Conservation (phyloP, 2,329 filamentous ascomycete genomes). For the Volutella citrinella region DNA sequence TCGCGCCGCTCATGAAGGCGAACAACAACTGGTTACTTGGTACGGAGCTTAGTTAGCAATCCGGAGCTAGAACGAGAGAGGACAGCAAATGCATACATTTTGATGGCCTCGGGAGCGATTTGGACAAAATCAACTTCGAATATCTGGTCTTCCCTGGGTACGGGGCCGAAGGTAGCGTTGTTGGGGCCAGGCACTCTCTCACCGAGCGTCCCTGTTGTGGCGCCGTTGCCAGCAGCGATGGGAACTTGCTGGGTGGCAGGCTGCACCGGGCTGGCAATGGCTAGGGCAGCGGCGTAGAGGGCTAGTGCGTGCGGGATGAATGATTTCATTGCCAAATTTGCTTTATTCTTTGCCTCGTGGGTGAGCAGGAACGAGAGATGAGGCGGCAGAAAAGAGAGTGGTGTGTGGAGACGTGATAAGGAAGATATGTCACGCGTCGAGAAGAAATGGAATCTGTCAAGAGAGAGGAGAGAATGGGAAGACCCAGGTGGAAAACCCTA, state of each 20-base stretch:
- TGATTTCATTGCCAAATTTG: too few relatives aligned
- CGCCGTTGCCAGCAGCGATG: background rate
- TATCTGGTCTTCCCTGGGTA: conserved; percentile 3
- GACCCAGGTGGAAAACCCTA: too few relatives aligned
- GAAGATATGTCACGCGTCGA: too few relatives aligned
- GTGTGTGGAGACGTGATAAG: too few relatives aligned
- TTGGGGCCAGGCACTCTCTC: background rate
- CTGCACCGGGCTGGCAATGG: conserved; percentile 2
- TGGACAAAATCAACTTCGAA: conserved; percentile 1
- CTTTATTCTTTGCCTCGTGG: too few relatives aligned
- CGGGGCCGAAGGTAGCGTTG: conserved; percentile 2
- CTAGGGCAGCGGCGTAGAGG: conserved; percentile 3
- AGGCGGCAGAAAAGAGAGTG: too few relatives aligned
- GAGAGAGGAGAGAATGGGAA: too few relatives aligned
- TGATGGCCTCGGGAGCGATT: conserved; percentile 1
- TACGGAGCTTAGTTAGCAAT: too few relatives aligned
- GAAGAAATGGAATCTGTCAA: too few relatives aligned
- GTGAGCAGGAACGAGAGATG: too few relatives aligned
- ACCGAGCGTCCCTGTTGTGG: background rate
- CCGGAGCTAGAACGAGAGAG: too few relatives aligned
- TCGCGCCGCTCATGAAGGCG: background rate
- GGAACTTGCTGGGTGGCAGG: conserved; percentile 1
- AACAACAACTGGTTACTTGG: conserved; percentile 1
- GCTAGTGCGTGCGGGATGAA: conserved; percentile 1
- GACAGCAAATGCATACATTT: conserved; percentile 1